A percentile compares a stretch with the other conserved stretches of the same genome.
Evolutionary conservation across 805 yeast species (phyloP).

Genomic region (Metschnikowia lochheadii): DNA sequence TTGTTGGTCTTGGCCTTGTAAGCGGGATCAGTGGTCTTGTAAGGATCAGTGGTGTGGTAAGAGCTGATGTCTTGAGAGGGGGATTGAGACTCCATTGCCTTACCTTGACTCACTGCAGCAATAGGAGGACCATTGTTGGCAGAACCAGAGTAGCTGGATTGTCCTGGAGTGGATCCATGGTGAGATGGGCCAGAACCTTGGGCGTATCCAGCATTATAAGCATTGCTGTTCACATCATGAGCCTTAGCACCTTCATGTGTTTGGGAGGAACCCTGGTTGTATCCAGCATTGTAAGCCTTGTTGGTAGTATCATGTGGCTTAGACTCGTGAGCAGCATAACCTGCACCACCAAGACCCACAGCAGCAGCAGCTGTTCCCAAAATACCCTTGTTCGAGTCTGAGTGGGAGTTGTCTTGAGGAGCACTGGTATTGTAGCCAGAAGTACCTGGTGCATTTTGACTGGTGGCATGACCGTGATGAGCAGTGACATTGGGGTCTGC

Average conservation of each 20-base stretch:
- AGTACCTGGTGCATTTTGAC: neutral
- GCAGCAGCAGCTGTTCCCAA: constrained; percentile 24
- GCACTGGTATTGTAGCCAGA: neutral
- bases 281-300: constrained; percentile 14
- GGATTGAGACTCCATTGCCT: neutral
- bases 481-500: too few relatives aligned
- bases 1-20: neutral
- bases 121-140: neutral
- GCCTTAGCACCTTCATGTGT: neutral
- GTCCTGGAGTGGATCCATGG: neutral
- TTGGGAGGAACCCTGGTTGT: neutral
- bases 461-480: too few relatives aligned
- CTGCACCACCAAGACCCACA: constrained; percentile 15
- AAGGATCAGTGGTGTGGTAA: neutral
- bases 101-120: constrained; percentile 4
- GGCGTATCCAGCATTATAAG: constrained; percentile 14
- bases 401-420: neutral
- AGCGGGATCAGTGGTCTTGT: neutral
- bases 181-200: constrained; percentile 2
- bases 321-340: constrained; percentile 4
- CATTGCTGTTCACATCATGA: neutral
- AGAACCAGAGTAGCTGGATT: neutral
- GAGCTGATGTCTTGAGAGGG: neutral
- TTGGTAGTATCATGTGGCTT: neutral
- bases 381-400: constrained; percentile 6